Conservation (phyloP, 164 flowering plant genomes). For the Stephania cephalantha region DNA sequence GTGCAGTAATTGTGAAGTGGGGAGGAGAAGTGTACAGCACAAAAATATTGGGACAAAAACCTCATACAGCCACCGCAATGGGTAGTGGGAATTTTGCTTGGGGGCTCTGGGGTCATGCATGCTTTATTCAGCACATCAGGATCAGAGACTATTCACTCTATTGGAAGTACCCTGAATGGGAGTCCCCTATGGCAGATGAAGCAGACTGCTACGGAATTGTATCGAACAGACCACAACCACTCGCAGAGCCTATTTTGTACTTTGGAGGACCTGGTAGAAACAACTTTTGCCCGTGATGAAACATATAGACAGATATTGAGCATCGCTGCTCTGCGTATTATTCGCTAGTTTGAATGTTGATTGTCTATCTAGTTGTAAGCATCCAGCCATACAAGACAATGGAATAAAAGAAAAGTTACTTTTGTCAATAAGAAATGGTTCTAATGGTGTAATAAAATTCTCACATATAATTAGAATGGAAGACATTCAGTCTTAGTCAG, state of each 20-base stretch:
- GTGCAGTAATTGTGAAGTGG: constrained; percentile 33
- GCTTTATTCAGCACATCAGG: constrained; percentile 21
- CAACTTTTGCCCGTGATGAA: constrained; percentile 19
- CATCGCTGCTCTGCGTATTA: neutral
- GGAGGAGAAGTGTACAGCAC: constrained; percentile 56
- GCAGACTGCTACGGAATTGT: constrained; percentile 17
- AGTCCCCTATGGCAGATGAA: constrained; percentile 22
- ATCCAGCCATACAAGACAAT: neutral
- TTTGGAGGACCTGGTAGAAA: constrained; percentile 36
- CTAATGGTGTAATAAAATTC: too few species aligned
- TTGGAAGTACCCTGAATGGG: constrained; percentile 27
- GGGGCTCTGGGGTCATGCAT: constrained; percentile 7
- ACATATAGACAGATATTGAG: neutral
- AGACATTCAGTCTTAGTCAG: neutral
- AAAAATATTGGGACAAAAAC: constrained; percentile 17
- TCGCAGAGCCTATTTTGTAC: constrained; percentile 27
- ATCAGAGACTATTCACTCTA: constrained; percentile 18
- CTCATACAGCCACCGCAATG: constrained; percentile 45
- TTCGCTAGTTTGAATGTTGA: constrained; percentile 1
- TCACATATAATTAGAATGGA: too few species aligned
- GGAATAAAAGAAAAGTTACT: neutral
- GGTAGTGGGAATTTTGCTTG: constrained; percentile 33
- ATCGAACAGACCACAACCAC: constrained; percentile 5
- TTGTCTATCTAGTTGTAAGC: neutral
- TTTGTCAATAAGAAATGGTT: neutral